These are phyloP conservation scores for Solanum chacoense DNA, from an alignment of 305 asterid genomes.

Conservation along the genomic window DNA sequence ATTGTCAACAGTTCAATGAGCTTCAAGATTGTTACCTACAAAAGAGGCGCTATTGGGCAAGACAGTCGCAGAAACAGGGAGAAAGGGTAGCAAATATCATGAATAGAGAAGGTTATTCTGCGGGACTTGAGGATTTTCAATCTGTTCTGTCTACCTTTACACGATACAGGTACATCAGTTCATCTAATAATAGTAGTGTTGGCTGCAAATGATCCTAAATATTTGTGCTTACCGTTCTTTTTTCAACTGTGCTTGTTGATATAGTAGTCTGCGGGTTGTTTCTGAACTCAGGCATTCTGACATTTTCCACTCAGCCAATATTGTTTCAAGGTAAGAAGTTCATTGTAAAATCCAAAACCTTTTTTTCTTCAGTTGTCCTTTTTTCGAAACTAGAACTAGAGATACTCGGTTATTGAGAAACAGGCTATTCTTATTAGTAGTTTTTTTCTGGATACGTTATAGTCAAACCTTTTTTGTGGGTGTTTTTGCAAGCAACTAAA, in stretches of 20 bases:
- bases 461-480: not conserved
- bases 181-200: not conserved
- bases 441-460: not conserved
- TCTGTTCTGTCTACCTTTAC: slow-evolving; percentile 78
- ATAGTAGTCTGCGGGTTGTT: slow-evolving; percentile 72
- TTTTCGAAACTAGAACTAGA: not conserved
- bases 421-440: not conserved
- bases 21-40: slow-evolving; percentile 90
- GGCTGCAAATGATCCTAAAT: not conserved
- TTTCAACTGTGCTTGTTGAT: slow-evolving; percentile 4
- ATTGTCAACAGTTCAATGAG: slow-evolving; percentile 52
- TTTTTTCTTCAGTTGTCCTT: too few species aligned
- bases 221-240: not conserved
- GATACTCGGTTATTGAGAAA: not conserved
- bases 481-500: not conserved
- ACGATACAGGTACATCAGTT: slow-evolving; percentile 52
- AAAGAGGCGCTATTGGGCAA: slow-evolving; percentile 56
- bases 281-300: slow-evolving; percentile 90
- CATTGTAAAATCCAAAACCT: too few species aligned
- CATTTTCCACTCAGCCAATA: slow-evolving; percentile 81
- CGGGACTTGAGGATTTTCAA: slow-evolving; percentile 82
- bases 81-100: slow-evolving; percentile 25
- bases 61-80: slow-evolving; percentile 29
- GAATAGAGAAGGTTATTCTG: slow-evolving; percentile 53
- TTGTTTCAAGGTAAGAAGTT: slow-evolving; percentile 62